These are phyloP conservation scores for Fusarium coffeatum DNA, from an alignment of 2,329 filamentous ascomycete genomes.

Conservation along the genomic window DNA sequence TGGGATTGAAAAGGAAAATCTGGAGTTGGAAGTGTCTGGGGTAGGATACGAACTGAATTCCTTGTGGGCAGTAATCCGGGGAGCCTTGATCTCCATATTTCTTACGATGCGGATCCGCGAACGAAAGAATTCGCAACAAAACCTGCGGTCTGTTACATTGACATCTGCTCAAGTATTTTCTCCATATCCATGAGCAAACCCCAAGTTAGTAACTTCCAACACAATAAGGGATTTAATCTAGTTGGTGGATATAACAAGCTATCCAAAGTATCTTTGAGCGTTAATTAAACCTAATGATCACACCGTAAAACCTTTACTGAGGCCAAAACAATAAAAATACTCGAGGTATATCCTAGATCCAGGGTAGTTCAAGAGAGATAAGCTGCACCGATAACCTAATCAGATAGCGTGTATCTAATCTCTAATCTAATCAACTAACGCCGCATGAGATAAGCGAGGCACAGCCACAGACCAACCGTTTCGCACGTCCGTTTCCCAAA, in stretches of 20 bases:
- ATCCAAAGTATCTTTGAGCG: too few species aligned
- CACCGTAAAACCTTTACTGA: not conserved
- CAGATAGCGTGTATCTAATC: not conserved
- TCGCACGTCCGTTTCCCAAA: not conserved
- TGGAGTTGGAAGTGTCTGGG: not conserved
- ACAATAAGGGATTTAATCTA: too few species aligned
- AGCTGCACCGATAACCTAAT: accelerated
- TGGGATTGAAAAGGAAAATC: not conserved
- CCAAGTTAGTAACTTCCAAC: too few species aligned
- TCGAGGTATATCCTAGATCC: not conserved
- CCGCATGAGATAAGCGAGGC: not conserved
- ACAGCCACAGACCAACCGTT: not conserved
- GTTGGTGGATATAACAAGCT: too few species aligned
- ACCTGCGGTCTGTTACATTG: too few species aligned
- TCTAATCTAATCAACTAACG: not conserved
- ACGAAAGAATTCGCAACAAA: accelerated
- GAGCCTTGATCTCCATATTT: not conserved
- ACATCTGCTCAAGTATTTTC: too few species aligned
- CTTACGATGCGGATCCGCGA: not conserved
- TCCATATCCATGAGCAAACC: too few species aligned
- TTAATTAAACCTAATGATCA: too few species aligned
- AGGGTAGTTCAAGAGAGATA: not conserved
- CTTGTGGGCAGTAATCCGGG: not conserved
- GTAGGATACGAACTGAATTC: not conserved
- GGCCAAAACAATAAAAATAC: not conserved